A percentile compares a stretch with the other conserved stretches of the same genome.
phyloP scores from a whole-genome alignment of 2,329 filamentous ascomycete genomes.

The Microsporum ferrugineum region DNA sequence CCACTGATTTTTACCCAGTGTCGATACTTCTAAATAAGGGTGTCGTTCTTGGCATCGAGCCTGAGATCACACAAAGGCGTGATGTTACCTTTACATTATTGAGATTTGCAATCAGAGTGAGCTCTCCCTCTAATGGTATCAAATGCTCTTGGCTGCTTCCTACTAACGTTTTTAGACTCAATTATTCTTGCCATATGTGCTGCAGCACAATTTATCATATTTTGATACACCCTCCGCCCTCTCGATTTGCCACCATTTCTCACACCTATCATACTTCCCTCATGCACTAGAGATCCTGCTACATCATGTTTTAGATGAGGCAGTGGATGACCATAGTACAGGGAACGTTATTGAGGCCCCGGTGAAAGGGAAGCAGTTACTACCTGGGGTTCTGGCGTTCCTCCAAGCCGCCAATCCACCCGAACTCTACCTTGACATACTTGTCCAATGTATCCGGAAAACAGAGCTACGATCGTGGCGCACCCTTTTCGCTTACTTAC shows the following conservation, averaged over 20 bases:
- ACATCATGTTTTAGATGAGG: conserved; percentile 87
- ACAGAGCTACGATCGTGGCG: conserved; percentile 93
- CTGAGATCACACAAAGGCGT: conserved; percentile 82
- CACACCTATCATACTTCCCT: conserved; percentile 78
- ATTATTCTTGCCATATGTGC: conserved; percentile 77
- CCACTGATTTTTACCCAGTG: conserved; percentile 90
- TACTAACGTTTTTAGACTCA: conserved; percentile 53
- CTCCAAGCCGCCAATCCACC: conserved; percentile 59
- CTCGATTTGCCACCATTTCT: conserved; percentile 71
- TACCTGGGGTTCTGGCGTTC: conserved; percentile 48
- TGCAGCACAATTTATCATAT: conserved; percentile 65
- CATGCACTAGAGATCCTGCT: conserved; percentile 86
- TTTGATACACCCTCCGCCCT: conserved; percentile 72
- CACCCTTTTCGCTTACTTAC: conserved; percentile 82
- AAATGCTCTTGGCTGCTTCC: not conserved
- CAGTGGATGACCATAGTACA: conserved; percentile 55
- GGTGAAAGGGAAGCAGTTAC: conserved; percentile 22
- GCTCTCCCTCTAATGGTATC: conserved; percentile 24
- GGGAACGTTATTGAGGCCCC: not conserved
- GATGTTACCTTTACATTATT: conserved; percentile 77
- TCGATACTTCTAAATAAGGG: conserved; percentile 81
- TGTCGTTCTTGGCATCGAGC: conserved; percentile 79
- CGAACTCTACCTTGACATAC: conserved; percentile 72
- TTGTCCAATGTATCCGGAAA: conserved; percentile 93
- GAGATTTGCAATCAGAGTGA: conserved; percentile 70